Percentiles rank a stretch among this genome's conserved stretches.
Evolutionary conservation across 208 protist genomes (phyloP).

Genomic region (Vickermania ingenoplastis): DNA sequence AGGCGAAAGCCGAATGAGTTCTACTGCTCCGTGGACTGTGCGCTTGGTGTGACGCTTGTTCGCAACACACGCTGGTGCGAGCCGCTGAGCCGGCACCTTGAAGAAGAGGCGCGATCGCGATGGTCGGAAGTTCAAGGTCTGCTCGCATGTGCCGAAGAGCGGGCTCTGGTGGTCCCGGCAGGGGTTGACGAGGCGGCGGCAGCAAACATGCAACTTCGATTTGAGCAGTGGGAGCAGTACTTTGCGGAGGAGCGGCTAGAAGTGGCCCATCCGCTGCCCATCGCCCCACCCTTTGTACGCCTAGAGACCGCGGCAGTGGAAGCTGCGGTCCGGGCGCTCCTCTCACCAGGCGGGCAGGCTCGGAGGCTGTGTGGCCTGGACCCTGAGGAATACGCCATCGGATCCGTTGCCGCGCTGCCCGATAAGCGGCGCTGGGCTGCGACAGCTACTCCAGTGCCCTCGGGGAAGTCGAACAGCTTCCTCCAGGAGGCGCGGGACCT

Average conservation of each 20-base stretch:
- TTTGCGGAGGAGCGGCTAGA: constrained; percentile 34
- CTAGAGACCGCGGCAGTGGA: constrained; percentile 17
- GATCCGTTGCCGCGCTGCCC: constrained; percentile 33
- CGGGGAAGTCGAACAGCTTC: constrained; percentile 35
- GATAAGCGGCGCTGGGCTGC: constrained; percentile 11
- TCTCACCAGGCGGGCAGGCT: constrained; percentile 49
- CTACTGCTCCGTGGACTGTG: constrained; percentile 45
- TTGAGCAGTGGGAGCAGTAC: constrained; percentile 58
- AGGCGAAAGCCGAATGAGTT: constrained; percentile 10
- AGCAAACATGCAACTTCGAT: constrained; percentile 36
- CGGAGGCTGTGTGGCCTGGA: constrained; percentile 36
- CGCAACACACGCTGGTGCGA: constrained; percentile 38
- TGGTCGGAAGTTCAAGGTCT: too few relatives aligned
- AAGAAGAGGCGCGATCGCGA: constrained; percentile 18
- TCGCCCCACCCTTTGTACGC: constrained; percentile 19
- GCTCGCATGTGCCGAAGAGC: too few relatives aligned
- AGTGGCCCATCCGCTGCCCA: constrained; percentile 29
- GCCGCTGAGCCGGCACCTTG: constrained; percentile 23
- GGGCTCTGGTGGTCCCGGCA: too few relatives aligned
- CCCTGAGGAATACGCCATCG: constrained; percentile 25
- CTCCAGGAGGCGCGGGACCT: constrained; percentile 28
- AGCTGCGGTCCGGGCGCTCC: constrained; percentile 14
- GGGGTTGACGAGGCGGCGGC: too few relatives aligned
- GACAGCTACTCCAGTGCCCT: constrained; percentile 16
- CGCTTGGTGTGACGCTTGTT: constrained; percentile 28